Percentiles rank a stretch among this genome's conserved stretches.
Evolutionary conservation across 2,329 filamentous ascomycete species (phyloP).

Genomic region (Nectriaceae sp.): DNA sequence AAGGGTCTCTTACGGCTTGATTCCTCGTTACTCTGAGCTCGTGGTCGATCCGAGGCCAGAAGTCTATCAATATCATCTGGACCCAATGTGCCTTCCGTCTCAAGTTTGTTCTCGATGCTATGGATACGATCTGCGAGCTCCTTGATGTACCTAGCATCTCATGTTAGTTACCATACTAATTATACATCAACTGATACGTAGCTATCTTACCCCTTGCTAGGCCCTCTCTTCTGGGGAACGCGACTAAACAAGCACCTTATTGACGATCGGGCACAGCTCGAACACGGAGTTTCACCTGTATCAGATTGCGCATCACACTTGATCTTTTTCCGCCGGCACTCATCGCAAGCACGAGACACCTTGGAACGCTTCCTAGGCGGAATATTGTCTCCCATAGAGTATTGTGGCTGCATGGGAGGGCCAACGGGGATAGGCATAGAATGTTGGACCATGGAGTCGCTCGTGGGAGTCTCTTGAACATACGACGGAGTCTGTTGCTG

Average conservation of each 20-base stretch:
- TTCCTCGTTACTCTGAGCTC: too few relatives aligned
- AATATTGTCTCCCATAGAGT: conserved; percentile 56
- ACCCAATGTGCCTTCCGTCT: conserved; percentile 47
- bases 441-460: conserved; percentile 40
- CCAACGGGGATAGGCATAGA: conserved; percentile 37
- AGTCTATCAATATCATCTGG: conserved; percentile 50
- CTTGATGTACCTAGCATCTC: conserved; percentile 74
- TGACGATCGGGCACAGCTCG: conserved; percentile 77
- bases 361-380: conserved; percentile 79
- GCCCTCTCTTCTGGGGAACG: conserved; percentile 84
- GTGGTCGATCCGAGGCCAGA: conserved; percentile 36
- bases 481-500: conserved; percentile 39
- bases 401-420: conserved; percentile 39
- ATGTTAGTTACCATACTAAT: conserved; percentile 14
- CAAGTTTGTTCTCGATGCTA: conserved; percentile 77
- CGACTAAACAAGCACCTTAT: conserved; percentile 82
- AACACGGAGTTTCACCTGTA: conserved; percentile 71
- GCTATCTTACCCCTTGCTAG: conserved; percentile 74
- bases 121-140: conserved; percentile 85
- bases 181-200: neutral
- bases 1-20: conserved; percentile 50
- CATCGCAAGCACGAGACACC: conserved; percentile 85
- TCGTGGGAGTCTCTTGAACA: conserved; percentile 38
- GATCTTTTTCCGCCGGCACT: conserved; percentile 87
- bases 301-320: conserved; percentile 84